Base-by-base conservation (phyloP, 2,329 filamentous ascomycete species). In the Colletotrichum sp. region DNA sequence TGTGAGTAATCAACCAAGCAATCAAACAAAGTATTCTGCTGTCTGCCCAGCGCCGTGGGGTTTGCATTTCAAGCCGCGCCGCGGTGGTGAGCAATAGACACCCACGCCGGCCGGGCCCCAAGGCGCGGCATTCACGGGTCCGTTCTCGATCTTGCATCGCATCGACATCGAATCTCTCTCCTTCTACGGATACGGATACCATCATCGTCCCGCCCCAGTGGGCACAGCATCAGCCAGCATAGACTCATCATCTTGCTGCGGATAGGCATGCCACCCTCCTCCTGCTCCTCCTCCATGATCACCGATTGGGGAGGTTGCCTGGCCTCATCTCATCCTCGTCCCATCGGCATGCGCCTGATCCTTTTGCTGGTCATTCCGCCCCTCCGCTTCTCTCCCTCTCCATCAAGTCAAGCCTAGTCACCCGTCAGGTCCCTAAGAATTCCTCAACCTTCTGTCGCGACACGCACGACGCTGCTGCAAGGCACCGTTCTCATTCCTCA, bases 221-320 rank as follows among this genome's bases (percentile, higher is more conserved):
- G 24, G 2, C n/a, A 21, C 6, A 21, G 24, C 10, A n/a, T 61
- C 59, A 61, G 24, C 28, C 59, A 61, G 24, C 28, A 5, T 34
- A 32, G 30, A 30, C n/a, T 65, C 61, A 64, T 59, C 65, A 65
- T 60, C 66, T 61, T 30, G 24, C 39, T 34, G 24, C 72, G 39
- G 69, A 72, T 68, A 75, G 48, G 73, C 48, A 72, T 75, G 67
- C 72, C 30, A 72, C 73, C 72, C 67, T 74, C 30, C 52, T 57
- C 21, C 24, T 28, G 12, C 36, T 26, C 24, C 24, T 26, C 24
- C 24, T 5, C 5, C 24, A 43, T 43, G 2, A 18, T 18, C 16
- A 1, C 3, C 36, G 5, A 43, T 43, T 43, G 16, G 36, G 36
- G 16, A 9, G 8, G 36, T 43, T 43, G 36, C 36, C 36, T 6